Evolutionary conservation across 2,329 filamentous ascomycete genomes (phyloP).

Genomic region (Chaetomiaceae sp.): DNA sequence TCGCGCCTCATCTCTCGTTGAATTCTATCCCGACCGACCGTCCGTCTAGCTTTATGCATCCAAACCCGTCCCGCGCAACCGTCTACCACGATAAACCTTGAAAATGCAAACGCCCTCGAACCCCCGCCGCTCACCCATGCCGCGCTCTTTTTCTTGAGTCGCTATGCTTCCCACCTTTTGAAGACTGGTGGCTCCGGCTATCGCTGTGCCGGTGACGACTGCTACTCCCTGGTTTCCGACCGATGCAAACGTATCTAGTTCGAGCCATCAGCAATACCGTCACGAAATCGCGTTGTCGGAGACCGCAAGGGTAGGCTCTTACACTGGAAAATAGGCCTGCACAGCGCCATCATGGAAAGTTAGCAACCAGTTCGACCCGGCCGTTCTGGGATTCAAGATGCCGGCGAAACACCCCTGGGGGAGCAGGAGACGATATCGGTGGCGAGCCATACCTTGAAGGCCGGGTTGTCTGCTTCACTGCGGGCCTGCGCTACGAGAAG

Average conservation of each 20-base stretch:
- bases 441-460: slow-evolving; percentile 47
- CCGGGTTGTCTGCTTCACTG: slow-evolving; percentile 47
- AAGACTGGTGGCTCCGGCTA: slow-evolving; percentile 19
- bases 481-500: slow-evolving; percentile 52
- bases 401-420: not conserved
- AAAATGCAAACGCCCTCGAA: not conserved
- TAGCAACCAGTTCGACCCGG: not conserved
- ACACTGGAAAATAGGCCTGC: slow-evolving; percentile 59
- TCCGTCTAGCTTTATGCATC: not conserved
- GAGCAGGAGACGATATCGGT: not conserved
- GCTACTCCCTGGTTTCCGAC: slow-evolving; percentile 46
- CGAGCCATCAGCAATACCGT: slow-evolving; percentile 5
- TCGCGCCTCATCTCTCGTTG: slow-evolving; percentile 4
- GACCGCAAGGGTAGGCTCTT: no score
- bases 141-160: slow-evolving; percentile 27
- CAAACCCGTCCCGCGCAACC: not conserved
- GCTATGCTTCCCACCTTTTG: slow-evolving; percentile 21
- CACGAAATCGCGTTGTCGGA: no score
- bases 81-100: not conserved
- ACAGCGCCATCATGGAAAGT: not conserved
- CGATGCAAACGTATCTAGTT: slow-evolving; percentile 57
- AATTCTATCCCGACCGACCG: not conserved
- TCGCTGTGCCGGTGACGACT: slow-evolving; percentile 18
- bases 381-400: not conserved
- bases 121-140: slow-evolving; percentile 11